Percentiles rank a stretch among this genome's conserved stretches.
Conservation (phyloP, 805 yeast species). For the Pichia sporocuriosa region DNA sequence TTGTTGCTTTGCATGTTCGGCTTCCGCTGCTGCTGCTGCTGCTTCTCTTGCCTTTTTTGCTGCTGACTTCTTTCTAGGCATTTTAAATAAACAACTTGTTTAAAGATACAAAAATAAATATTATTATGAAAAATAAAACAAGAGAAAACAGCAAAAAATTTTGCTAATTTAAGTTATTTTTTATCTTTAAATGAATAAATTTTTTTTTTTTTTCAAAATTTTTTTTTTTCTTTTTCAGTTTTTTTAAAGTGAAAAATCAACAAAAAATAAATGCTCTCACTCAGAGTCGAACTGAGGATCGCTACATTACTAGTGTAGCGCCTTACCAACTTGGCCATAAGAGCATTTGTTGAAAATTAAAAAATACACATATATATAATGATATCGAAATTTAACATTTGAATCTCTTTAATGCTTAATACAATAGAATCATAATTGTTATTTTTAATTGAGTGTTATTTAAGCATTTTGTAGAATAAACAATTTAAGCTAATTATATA, state of each 20-base stretch:
- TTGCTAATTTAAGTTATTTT: neutral
- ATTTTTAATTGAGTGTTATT: too few species aligned
- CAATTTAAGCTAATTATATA: too few species aligned
- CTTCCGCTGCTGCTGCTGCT: conserved; percentile 20
- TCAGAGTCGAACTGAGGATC: conserved; percentile 20
- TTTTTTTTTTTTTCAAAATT: too few species aligned
- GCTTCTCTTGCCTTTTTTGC: conserved; percentile 60
- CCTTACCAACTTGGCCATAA: conserved; percentile 21
- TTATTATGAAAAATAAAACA: neutral
- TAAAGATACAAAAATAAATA: neutral
- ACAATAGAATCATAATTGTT: too few species aligned
- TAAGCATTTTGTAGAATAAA: too few species aligned
- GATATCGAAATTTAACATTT: too few species aligned
- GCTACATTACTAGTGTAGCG: conserved; percentile 21
- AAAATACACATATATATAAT: too few species aligned
- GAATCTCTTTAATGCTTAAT: too few species aligned
- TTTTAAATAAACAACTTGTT: conserved; percentile 21
- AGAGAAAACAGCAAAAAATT: neutral
- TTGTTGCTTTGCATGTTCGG: conserved; percentile 2
- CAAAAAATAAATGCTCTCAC: conserved; percentile 15
- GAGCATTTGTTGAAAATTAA: conserved; percentile 10
- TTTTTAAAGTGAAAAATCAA: neutral
- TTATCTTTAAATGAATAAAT: too few species aligned
- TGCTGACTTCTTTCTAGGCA: conserved; percentile 88
- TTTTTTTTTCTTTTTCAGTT: too few species aligned